Evolutionary conservation across 228 moss, liverwort and hornwort species (phyloP).

Genomic region (Sphagnum magellanicum): DNA sequence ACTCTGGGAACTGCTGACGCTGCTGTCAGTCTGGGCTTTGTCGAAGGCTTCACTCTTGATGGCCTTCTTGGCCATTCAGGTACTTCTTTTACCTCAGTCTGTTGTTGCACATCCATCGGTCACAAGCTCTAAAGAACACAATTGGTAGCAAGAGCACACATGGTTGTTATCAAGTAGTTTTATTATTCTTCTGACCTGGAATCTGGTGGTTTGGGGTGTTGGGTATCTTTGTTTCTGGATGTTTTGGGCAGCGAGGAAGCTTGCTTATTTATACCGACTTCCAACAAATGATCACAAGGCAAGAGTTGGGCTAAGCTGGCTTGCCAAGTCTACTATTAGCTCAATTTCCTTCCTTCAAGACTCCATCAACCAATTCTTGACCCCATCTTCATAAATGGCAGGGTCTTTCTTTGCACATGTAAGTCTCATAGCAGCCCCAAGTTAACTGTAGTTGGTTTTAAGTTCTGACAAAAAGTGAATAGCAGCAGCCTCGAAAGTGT

Average conservation of each 20-base stretch:
- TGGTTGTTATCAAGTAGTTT: background rate
- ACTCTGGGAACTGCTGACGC: conserved; percentile 77
- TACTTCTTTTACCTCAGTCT: conserved; percentile 7
- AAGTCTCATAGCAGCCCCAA: too few species aligned
- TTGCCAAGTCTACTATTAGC: conserved; percentile 65
- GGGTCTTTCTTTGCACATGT: too few species aligned
- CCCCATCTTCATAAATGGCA: conserved; percentile 6
- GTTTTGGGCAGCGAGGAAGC: conserved; percentile 65
- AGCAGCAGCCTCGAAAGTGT: too few species aligned
- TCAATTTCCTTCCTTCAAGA: conserved; percentile 63
- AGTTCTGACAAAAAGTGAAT: too few species aligned
- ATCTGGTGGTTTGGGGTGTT: background rate
- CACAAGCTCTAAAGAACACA: too few species aligned
- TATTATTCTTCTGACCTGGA: background rate
- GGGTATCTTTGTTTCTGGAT: background rate
- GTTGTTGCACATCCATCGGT: background rate
- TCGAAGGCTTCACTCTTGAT: conserved; percentile 81
- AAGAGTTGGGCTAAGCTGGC: conserved; percentile 90
- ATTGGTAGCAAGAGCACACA: too few species aligned
- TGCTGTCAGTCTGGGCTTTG: conserved; percentile 69
- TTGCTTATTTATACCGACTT: conserved; percentile 88
- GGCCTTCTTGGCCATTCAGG: conserved; percentile 88
- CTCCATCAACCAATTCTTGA: conserved; percentile 46
- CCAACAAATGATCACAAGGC: conserved; percentile 88
- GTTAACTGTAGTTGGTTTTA: too few species aligned